Conservation (phyloP, 1,284 basidiomycete species). For the Puccinia horiana region DNA sequence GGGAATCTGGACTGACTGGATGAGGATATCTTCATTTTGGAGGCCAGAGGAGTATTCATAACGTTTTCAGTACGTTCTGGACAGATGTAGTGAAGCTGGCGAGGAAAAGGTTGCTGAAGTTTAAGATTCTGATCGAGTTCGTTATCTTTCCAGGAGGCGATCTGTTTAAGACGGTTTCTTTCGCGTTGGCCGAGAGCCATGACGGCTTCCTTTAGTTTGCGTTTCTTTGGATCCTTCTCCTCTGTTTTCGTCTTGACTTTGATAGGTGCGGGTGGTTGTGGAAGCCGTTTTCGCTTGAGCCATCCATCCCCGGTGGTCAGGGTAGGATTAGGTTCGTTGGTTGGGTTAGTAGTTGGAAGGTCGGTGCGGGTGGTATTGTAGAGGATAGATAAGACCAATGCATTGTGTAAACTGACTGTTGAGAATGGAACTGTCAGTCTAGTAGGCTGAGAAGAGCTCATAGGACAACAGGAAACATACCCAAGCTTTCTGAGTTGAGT, state of each 20-base stretch:
- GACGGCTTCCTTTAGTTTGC: conserved; percentile 52
- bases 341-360: conserved; percentile 52
- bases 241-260: conserved; percentile 47
- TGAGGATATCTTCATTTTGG: conserved; percentile 42
- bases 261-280: background rate
- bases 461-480: background rate
- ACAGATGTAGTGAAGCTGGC: conserved; percentile 18
- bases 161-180: conserved; percentile 52
- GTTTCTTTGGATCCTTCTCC: conserved; percentile 49
- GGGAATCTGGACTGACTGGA: conserved; percentile 26
- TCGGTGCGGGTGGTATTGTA: conserved; percentile 58
- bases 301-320: conserved; percentile 54
- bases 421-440: background rate
- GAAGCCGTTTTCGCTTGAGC: conserved; percentile 45
- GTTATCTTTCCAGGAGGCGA: conserved; percentile 50
- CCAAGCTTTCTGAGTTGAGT: conserved; percentile 12
- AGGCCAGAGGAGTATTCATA: conserved; percentile 37
- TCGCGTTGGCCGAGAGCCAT: conserved; percentile 54
- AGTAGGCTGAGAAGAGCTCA: background rate
- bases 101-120: conserved; percentile 29
- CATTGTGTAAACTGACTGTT: conserved; percentile 60
- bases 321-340: background rate
- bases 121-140: conserved; percentile 31
- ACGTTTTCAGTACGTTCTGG: conserved; percentile 34
- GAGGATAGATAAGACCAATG: conserved; percentile 60